Conservation (phyloP, 352 stramenopile genomes). For the Phytophthora fragariae region DNA sequence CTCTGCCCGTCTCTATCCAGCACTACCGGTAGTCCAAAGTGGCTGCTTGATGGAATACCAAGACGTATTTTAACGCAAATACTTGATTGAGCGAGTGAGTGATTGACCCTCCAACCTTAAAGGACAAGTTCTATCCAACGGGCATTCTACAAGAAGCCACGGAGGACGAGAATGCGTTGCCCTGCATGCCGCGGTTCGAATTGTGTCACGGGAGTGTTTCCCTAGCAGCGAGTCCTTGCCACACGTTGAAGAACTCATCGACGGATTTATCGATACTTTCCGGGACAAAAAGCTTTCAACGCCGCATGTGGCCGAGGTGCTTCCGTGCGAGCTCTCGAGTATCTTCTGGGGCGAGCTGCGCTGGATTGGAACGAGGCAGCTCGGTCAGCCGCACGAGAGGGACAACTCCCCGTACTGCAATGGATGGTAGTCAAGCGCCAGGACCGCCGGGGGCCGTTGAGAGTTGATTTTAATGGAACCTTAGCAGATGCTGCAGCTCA, state of each 20-base stretch:
- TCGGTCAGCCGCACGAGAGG: not conserved
- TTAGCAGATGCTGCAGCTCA: not conserved
- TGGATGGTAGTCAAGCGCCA: not conserved
- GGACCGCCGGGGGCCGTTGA: not conserved
- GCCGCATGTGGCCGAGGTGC: not conserved
- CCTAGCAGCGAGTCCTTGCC: no score
- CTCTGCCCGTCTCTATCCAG: no score
- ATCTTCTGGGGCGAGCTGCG: not conserved
- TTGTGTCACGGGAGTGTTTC: not conserved
- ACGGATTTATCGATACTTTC: no score
- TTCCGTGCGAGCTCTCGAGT: not conserved
- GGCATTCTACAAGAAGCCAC: not conserved
- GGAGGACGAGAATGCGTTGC: not conserved
- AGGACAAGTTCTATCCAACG: no score
- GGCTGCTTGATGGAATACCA: no score
- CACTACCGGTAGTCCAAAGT: no score
- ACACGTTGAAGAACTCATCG: no score
- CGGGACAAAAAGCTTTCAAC: not conserved
- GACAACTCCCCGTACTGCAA: not conserved
- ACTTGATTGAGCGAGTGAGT: no score
- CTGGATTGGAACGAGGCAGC: not conserved
- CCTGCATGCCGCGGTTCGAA: not conserved
- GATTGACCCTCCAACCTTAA: no score
- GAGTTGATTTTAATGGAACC: not conserved
- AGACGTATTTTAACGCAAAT: no score